These are phyloP conservation scores for Cicer bijugum DNA, from an alignment of 306 rosid species.

Conservation along the genomic window DNA sequence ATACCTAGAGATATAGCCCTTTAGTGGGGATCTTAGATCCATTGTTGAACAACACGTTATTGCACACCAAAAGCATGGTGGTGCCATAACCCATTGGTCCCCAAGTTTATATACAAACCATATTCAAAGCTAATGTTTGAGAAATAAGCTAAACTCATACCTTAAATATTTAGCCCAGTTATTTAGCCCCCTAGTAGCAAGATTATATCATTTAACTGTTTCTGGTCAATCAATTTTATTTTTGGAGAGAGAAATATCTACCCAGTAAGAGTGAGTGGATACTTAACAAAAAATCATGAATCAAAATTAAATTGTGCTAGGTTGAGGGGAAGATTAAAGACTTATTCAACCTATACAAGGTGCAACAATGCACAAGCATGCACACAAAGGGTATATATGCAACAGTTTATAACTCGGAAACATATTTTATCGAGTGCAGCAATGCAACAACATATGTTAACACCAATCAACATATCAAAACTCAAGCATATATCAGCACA, in stretches of 20 bases:
- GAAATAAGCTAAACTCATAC: neutral
- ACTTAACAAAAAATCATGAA: conserved; percentile 28
- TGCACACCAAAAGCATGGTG: neutral
- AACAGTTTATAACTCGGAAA: conserved; percentile 29
- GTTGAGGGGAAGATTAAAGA: neutral
- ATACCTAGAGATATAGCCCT: neutral
- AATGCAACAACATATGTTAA: conserved; percentile 13
- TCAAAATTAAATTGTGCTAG: conserved; percentile 1
- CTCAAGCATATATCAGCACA: conserved; percentile 26
- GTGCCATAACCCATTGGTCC: neutral
- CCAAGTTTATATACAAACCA: neutral
- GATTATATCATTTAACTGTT: conserved; percentile 26
- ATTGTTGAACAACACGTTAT: neutral
- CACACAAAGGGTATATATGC: conserved; percentile 1
- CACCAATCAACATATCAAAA: conserved; percentile 15
- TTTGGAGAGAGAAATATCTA: conserved; percentile 4
- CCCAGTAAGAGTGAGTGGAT: conserved; percentile 6
- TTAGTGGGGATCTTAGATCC: neutral
- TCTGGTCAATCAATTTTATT: neutral
- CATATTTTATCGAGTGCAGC: conserved; percentile 21
- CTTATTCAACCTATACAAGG: conserved; percentile 25
- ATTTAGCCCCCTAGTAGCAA: neutral
- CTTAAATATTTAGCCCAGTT: neutral
- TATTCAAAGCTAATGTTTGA: neutral
- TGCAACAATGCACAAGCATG: neutral